phyloP scores from a whole-genome alignment of 2,329 filamentous ascomycete genomes.

The Paecilomyces niveus region DNA sequence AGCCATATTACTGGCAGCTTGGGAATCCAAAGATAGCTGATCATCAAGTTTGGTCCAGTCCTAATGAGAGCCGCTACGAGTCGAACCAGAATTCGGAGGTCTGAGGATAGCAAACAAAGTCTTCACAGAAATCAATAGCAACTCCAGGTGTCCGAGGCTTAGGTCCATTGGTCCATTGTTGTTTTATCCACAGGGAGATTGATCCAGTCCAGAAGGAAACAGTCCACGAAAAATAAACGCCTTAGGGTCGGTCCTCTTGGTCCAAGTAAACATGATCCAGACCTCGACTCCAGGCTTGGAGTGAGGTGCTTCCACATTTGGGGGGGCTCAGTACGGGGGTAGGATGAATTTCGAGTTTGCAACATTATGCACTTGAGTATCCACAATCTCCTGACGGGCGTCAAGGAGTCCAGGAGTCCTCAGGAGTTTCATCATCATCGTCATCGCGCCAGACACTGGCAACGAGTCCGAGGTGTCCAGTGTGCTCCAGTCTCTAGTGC shows the following conservation, averaged over 20 bases:
- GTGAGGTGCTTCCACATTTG: constrained; percentile 10
- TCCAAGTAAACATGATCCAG: constrained; percentile 13
- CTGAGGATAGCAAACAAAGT: background rate
- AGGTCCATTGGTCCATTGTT: constrained; percentile 6
- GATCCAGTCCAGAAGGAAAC: background rate
- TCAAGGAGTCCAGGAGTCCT: constrained; percentile 17
- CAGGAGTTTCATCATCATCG: constrained; percentile 19
- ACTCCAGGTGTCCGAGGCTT: constrained; percentile 8
- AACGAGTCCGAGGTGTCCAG: constrained; percentile 8
- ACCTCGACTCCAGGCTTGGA: constrained; percentile 22
- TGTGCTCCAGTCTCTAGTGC: constrained; percentile 4
- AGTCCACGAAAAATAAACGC: background rate
- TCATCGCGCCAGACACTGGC: constrained; percentile 11
- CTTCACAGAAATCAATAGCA: background rate
- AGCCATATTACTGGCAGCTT: background rate
- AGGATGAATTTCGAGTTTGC: constrained; percentile 22
- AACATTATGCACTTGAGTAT: constrained; percentile 35
- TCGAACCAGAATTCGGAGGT: background rate
- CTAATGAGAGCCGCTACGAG: background rate
- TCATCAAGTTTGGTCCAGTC: background rate
- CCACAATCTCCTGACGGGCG: constrained; percentile 28
- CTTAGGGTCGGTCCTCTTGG: background rate
- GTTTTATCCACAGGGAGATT: background rate
- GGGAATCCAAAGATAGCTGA: background rate
- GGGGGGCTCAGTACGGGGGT: constrained; percentile 10